Evolutionary conservation across 305 asterid genomes (phyloP), one percentile per base, ranked within the genome.

Genomic region (Withania somnifera): DNA sequence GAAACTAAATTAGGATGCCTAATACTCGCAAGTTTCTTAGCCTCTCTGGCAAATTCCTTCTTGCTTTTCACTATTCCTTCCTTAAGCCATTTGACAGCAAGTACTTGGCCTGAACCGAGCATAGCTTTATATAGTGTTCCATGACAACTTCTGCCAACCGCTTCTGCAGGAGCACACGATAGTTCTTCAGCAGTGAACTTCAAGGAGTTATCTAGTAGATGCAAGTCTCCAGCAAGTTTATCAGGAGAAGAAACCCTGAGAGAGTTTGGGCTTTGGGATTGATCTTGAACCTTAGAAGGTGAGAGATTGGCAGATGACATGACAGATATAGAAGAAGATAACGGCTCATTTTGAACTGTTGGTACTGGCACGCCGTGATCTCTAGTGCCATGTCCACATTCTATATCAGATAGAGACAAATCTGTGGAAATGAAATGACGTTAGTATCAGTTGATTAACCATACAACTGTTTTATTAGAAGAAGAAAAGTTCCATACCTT

Each of bases 161-260:
- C 90, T 85, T 93, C 98, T 6, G 97, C 98, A 5, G 98, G 98
- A 3, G 98, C 97, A 20, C 92, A 89, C 8, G 98, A 93, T 78
- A 94, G 86, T 76, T 94, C 97, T 52, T 93, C 97, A 0, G 98
- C 88, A 30, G 90, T 90, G 83, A 95, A 91, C 78, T 86, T 91
- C 85, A 93, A 82, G 28, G 97, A 88, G 87, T 63, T 88, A 26
- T 91, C 95, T 38, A 89, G 89, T 40, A 95, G 89, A 78, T 91
- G 91, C 68, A 95, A 88, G 80, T 93, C 97, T 61, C 98, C 98
- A 2, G 97, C 95, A 83, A 95, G 87, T 88, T 91, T 92, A 83
- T 91, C 98, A 0, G 98, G 96, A 38, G 98, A 91, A 87, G 88
- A 87, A 79, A 91, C 98, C 85, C 84, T 87, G 57, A 91, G 88